These are phyloP conservation scores for Aureobasidium melanogenum DNA, from an alignment of 2,329 filamentous ascomycete species.

Conservation along the genomic window DNA sequence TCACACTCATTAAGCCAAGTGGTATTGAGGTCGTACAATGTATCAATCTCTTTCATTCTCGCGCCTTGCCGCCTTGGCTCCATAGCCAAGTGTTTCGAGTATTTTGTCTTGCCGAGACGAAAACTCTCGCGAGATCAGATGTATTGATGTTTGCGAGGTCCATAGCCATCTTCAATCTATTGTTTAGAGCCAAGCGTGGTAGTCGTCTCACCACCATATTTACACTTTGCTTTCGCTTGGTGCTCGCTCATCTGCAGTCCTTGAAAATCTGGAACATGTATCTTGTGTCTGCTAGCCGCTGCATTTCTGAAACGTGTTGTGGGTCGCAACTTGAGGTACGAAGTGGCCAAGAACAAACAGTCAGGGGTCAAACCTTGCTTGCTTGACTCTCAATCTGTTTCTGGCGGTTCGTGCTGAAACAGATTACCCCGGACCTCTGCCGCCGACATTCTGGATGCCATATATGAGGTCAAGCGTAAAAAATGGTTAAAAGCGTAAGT, in stretches of 20 bases:
- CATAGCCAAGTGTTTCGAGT: slow-evolving; percentile 5
- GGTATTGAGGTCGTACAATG: background rate
- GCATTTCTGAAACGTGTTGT: background rate
- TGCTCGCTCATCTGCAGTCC: background rate
- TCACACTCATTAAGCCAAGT: background rate
- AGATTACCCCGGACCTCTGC: background rate
- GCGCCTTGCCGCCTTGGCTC: background rate
- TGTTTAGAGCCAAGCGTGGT: background rate
- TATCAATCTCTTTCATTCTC: background rate
- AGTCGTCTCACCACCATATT: background rate
- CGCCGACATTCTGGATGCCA: background rate
- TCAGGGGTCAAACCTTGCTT: background rate
- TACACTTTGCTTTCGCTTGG: background rate
- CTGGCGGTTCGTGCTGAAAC: background rate
- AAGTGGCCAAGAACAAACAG: background rate
- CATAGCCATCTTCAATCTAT: background rate
- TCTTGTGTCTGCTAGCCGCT: background rate
- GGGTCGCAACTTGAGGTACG: background rate
- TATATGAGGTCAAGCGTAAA: background rate
- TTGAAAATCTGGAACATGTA: background rate
- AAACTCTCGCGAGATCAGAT: background rate
- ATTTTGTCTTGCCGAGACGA: background rate
- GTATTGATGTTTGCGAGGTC: background rate
- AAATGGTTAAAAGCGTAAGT: background rate
- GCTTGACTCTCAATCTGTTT: background rate